Percentiles rank a stretch among this genome's conserved stretches.
phyloP scores from a whole-genome alignment of 2,329 filamentous ascomycete species.

The Fusarium secorum region DNA sequence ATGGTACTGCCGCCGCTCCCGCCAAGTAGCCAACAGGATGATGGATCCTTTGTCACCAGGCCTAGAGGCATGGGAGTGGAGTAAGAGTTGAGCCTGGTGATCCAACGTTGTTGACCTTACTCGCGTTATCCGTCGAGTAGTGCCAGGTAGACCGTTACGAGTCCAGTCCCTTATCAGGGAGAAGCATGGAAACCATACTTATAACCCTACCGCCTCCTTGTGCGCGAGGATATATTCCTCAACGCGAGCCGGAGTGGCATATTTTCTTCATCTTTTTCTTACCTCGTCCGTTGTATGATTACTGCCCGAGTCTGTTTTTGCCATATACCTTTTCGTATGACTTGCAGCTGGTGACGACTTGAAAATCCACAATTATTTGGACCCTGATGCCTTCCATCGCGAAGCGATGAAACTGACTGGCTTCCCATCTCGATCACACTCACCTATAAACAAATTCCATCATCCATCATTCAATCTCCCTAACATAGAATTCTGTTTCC shows the following conservation, averaged over 20 bases:
- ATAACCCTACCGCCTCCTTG: not conserved
- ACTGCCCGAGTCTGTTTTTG: not conserved
- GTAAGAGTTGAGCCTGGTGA: conserved; percentile 7
- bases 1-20: conserved; percentile 17
- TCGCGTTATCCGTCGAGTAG: conserved; percentile 5
- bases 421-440: not conserved
- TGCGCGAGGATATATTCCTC: not conserved
- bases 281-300: not conserved
- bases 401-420: not conserved
- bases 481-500: not conserved
- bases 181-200: not conserved
- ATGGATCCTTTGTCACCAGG: conserved; percentile 16
- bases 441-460: not conserved
- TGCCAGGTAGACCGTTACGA: not conserved
- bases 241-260: not conserved
- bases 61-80: conserved; percentile 2
- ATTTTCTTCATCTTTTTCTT: not conserved
- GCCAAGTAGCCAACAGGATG: not conserved
- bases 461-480: not conserved
- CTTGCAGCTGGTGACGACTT: not conserved
- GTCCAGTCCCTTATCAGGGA: not conserved
- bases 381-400: conserved; percentile 11
- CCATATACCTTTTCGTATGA: not conserved
- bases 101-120: conserved; percentile 16
- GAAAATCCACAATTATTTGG: conserved; percentile 14